phyloP scores from a whole-genome alignment of 768 basidiomycete species.

The Tylopilus intermedius region DNA sequence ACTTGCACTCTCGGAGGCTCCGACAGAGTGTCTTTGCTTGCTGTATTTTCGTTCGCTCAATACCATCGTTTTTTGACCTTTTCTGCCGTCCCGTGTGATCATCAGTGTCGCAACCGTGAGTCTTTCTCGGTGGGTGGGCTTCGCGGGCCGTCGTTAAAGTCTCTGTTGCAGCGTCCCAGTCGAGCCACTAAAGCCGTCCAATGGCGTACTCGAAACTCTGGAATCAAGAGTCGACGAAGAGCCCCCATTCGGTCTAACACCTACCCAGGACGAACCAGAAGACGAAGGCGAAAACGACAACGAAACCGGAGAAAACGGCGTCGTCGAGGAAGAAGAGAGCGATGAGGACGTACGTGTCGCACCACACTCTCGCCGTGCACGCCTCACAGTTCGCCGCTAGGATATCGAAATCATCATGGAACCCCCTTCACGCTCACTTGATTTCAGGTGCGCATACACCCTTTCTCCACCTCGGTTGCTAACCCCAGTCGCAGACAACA shows the following conservation, averaged over 20 bases:
- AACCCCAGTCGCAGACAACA: slow-evolving; percentile 29
- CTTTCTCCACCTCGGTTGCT: not conserved
- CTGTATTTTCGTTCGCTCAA: slow-evolving; percentile 33
- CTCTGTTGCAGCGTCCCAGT: slow-evolving; percentile 33
- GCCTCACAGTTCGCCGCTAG: slow-evolving; percentile 32
- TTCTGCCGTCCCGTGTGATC: slow-evolving; percentile 35
- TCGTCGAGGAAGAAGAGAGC: slow-evolving; percentile 40
- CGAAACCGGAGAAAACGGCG: slow-evolving; percentile 36
- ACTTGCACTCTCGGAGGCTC: slow-evolving; percentile 22
- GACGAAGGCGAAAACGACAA: slow-evolving; percentile 19
- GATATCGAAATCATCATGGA: slow-evolving; percentile 93
- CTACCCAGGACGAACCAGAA: slow-evolving; percentile 23
- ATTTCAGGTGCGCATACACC: slow-evolving; percentile 54
- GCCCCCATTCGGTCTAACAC: slow-evolving; percentile 27
- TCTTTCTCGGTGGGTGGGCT: slow-evolving; percentile 30
- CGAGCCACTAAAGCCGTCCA: slow-evolving; percentile 41
- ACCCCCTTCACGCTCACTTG: slow-evolving; percentile 61
- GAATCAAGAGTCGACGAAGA: slow-evolving; percentile 43
- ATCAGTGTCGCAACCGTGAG: slow-evolving; percentile 63
- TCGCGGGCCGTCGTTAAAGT: slow-evolving; percentile 15
- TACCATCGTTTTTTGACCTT: slow-evolving; percentile 38
- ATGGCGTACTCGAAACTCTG: slow-evolving; percentile 46
- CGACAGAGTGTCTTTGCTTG: slow-evolving; percentile 27
- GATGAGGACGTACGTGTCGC: slow-evolving; percentile 42
- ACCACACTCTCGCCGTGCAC: not conserved